Base-by-base conservation (phyloP, 371 early-diverging fungal genomes). In the Sporodiniella umbellata region DNA sequence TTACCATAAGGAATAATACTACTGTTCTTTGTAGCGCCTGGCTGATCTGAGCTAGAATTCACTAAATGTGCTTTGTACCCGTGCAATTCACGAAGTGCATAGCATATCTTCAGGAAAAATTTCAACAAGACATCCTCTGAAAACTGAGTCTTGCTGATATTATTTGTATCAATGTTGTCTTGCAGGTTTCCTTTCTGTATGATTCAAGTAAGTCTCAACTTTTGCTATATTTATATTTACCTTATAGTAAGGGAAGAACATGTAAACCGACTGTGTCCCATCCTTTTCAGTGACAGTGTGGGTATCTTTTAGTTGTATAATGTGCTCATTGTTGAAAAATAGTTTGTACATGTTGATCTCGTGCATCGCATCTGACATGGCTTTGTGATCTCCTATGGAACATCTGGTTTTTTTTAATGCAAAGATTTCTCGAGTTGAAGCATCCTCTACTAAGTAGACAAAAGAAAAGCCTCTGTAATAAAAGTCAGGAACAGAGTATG, bases 371-470 rank as follows among this genome's bases (percentile, higher is more conserved):
- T 81, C 78, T 46, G 75, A 61, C 25, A 79, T 65, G 38, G 78
- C 60, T 53, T 58, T 56, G 14, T 35, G 35, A 38, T 76, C 80
- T 1, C 83, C 85, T 22, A 70, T 58, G 4, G 83, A 75, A 51
- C 87, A 87, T 15, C 78, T 60, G 25, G 88, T 83, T 59, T 83
- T 85, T 39, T 89, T 89, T 30, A 86, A 42, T 7, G 90, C 88
- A 59, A 66, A 82, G 12, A 72, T 54, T 30, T 68, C 66, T 7
- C 68, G 71, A 6, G 70, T 69, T 5, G 67, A 53, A 26, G 56
- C 56, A 53, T 85, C 84, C 51, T 81, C 68, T 3, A 84, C 84
- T 21, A 89, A 71, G 48, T 83, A 80, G 8, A 89, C 90, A 46
- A 75, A 78, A 42, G 86, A 82, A 73, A 85, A 89, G 2, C 87